These are phyloP conservation scores for Dovyalis caffra DNA, from an alignment of 345 rosid genomes.

Conservation along the genomic window DNA sequence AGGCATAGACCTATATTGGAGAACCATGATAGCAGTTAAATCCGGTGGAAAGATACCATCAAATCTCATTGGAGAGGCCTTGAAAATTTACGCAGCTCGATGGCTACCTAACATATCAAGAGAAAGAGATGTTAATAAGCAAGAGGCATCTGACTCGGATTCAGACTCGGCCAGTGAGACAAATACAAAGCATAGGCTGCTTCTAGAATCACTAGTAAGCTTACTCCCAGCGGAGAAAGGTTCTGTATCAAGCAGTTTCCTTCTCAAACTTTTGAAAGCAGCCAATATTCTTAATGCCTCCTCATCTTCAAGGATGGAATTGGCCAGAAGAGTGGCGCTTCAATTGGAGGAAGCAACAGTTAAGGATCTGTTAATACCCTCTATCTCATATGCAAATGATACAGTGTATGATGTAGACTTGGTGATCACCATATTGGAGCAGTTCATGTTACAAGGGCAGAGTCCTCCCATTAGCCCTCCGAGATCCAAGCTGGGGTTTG, in stretches of 20 bases:
- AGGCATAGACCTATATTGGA: constrained; percentile 87
- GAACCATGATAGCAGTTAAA: constrained; percentile 81
- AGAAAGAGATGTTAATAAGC: constrained; percentile 35
- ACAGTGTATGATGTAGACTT: constrained; percentile 73
- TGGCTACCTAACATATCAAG: constrained; percentile 76
- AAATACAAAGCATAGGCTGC: constrained; percentile 61
- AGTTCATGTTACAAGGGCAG: constrained; percentile 82
- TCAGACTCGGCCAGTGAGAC: constrained; percentile 57
- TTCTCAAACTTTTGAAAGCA: constrained; percentile 86
- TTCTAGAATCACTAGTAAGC: constrained; percentile 82
- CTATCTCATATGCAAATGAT: constrained; percentile 40
- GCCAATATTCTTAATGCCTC: constrained; percentile 71
- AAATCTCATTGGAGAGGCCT: constrained; percentile 71
- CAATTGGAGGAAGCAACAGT: constrained; percentile 89
- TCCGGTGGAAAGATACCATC: constrained; percentile 72
- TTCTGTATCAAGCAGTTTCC: constrained; percentile 74
- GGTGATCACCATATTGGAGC: constrained; percentile 71
- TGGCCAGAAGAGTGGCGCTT: constrained; percentile 76
- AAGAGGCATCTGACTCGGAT: constrained; percentile 54
- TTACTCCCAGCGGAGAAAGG: constrained; percentile 83
- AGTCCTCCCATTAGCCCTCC: constrained; percentile 95
- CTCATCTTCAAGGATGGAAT: constrained; percentile 65
- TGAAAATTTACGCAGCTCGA: constrained; percentile 75
- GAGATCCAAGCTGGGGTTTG: constrained; percentile 60
- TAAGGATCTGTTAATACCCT: constrained; percentile 76